A percentile compares a stretch with the other conserved stretches of the same genome.
phyloP scores from a whole-genome alignment of 306 rosid genomes.

The Quercus gilva region DNA sequence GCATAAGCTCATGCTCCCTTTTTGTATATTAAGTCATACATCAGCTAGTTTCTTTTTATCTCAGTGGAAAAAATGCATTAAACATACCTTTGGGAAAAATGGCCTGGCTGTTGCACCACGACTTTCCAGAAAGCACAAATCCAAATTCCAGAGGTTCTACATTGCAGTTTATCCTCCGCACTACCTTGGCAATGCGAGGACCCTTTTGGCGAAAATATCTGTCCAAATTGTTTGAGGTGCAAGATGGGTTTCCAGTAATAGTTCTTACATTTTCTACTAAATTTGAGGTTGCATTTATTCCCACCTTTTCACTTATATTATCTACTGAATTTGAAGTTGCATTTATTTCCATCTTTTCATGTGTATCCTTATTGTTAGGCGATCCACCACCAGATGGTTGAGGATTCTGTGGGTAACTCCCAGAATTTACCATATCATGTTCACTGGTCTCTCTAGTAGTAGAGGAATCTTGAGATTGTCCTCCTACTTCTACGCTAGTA shows the following conservation, averaged over 20 bases:
- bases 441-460: constrained; percentile 22
- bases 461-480: constrained; percentile 27
- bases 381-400: constrained; percentile 46
- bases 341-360: constrained; percentile 45
- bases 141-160: constrained; percentile 95
- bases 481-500: constrained; percentile 31
- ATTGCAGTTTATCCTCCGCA: constrained; percentile 86
- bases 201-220: constrained; percentile 77
- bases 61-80: constrained; percentile 5
- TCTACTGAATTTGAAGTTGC: constrained; percentile 46
- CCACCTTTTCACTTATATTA: constrained; percentile 23
- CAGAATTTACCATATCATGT: constrained; percentile 23
- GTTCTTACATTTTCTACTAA: constrained; percentile 46
- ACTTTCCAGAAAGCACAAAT: constrained; percentile 76
- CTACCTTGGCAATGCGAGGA: constrained; percentile 97
- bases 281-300: constrained; percentile 28
- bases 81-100: constrained; percentile 87
- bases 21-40: constrained; percentile 14
- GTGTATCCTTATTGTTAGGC: constrained; percentile 43
- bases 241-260: constrained; percentile 46
- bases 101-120: constrained; percentile 89
- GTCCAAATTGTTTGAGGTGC: constrained; percentile 56
- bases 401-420: constrained; percentile 28
- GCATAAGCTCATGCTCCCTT: constrained; percentile 25
- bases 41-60: constrained; percentile 5